These are phyloP conservation scores for Taxillus chinensis DNA, from an alignment of 164 flowering plant genomes.

Conservation along the genomic window DNA sequence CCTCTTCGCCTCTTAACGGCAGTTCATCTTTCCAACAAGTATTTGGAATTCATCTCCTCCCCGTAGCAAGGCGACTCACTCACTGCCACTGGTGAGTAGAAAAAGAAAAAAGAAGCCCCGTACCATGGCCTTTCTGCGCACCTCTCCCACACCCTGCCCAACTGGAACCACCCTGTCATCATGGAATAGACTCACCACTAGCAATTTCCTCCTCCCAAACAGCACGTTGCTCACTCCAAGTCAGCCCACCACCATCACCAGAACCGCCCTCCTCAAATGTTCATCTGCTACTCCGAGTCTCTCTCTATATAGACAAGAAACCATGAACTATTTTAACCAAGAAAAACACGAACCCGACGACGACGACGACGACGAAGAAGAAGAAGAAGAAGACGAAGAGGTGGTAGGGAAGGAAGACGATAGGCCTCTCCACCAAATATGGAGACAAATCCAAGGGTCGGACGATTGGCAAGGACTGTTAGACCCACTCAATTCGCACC, in stretches of 20 bases:
- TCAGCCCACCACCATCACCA: conserved; percentile 3
- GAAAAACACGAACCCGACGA: not conserved
- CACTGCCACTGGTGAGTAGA: no score
- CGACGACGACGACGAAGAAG: not conserved
- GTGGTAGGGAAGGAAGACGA: conserved; percentile 11
- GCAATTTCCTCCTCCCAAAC: no score
- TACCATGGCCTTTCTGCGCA: no score
- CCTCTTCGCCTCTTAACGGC: no score
- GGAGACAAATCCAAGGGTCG: conserved; percentile 57
- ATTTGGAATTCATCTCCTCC: no score
- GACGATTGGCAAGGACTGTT: conserved; percentile 53
- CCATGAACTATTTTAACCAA: not conserved
- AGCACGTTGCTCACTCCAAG: no score
- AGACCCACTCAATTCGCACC: conserved; percentile 51
- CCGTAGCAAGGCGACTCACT: no score
- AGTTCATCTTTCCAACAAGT: no score
- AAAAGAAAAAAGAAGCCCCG: no score
- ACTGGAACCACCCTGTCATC: no score
- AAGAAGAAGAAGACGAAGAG: not conserved
- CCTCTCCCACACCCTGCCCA: no score
- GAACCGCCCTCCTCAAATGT: not conserved
- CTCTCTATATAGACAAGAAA: not conserved
- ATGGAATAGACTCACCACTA: no score
- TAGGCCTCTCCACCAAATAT: conserved; percentile 25
- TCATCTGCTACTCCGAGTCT: conserved; percentile 7